phyloP scores from a whole-genome alignment of 306 rosid genomes.

The Cucumis hystrix region DNA sequence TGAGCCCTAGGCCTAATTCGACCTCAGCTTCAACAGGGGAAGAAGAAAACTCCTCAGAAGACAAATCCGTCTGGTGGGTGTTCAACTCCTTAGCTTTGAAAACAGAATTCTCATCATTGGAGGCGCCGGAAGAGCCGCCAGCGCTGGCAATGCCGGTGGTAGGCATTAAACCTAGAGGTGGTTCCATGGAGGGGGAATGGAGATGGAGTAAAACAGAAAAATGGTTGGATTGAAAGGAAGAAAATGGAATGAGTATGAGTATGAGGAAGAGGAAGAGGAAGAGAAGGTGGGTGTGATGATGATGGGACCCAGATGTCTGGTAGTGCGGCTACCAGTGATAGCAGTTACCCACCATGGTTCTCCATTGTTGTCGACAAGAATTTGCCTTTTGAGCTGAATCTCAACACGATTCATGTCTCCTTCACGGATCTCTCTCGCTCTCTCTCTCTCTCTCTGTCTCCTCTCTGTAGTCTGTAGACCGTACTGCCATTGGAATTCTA shows the following conservation, averaged over 20 bases:
- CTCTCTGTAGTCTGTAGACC: not conserved
- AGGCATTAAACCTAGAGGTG: conserved; percentile 24
- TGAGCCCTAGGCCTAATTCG: conserved; percentile 31
- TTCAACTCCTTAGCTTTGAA: not conserved
- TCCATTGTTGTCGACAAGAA: conserved; percentile 1
- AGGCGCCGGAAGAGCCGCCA: conserved; percentile 25
- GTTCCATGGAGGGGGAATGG: conserved; percentile 10
- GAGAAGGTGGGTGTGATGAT: conserved; percentile 25
- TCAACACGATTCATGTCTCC: not conserved
- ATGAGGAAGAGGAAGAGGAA: conserved; percentile 8
- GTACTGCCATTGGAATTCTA: not conserved
- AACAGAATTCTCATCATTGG: not conserved
- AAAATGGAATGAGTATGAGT: not conserved
- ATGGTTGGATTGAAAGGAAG: not conserved
- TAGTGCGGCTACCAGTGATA: conserved; percentile 28
- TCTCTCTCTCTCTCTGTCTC: not conserved
- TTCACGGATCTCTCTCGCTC: not conserved
- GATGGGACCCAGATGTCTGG: conserved; percentile 25
- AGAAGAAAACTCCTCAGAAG: conserved; percentile 27
- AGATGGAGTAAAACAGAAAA: not conserved
- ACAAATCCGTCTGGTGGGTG: conserved; percentile 9
- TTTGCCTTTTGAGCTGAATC: conserved; percentile 2
- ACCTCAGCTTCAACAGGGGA: conserved; percentile 32
- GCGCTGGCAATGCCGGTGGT: conserved; percentile 6
- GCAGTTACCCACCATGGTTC: not conserved